Evolutionary conservation across 257 asterid genomes (phyloP), one percentile per base, ranked within the genome.

Genomic region (Anisodus acutangulus): DNA sequence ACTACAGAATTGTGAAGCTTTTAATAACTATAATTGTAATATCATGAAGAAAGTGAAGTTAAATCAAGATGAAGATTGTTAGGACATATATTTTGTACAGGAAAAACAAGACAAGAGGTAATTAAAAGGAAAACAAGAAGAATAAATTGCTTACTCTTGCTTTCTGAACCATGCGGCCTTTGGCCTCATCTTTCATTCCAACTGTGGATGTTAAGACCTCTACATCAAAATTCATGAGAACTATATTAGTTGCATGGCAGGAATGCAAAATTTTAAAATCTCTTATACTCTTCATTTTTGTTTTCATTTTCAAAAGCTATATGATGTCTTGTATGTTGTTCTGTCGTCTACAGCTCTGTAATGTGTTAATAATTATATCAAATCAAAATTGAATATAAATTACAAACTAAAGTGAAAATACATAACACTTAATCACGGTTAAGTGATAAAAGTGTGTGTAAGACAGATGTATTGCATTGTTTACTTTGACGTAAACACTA

Each of bases 201-300:
- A 94, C 95, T 4, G 98, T 95, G 71, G 98, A 95, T 66, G 95
- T 95, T 83, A 89, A 81, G 68, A 95, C 93, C 81, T 93, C 98
- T 95, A 88, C 83, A 8, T 37, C 84, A 87, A 49, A 26, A 51
- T 79, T 60, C 26, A 37, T 63, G 12, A 41, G 17, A 67, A 47
- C 41, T 13, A 11, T 47, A 62, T 62, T n/a, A 80, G 59, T 47
- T n/a, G 19, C 6, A 3, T 62, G 26, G 9, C 9, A 4, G n/a
- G 5, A 45, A 43, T 45, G 37, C 17, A 71, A 8, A 16, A 1
- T 31, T 64, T 31, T 31, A 64, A 11, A 26, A 31, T 64, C 71
- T 26, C 7, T 26, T 26, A 58, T 5, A 71, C 79, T 2, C 17
- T 71, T 43, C 35, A n/a, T 45, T 19, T 70, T 72, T 45, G 9